Percentiles rank a stretch among this genome's conserved stretches.
Evolutionary conservation across 2,329 filamentous ascomycete species (phyloP).

Genomic region (Ambrosiella cleistominuta): DNA sequence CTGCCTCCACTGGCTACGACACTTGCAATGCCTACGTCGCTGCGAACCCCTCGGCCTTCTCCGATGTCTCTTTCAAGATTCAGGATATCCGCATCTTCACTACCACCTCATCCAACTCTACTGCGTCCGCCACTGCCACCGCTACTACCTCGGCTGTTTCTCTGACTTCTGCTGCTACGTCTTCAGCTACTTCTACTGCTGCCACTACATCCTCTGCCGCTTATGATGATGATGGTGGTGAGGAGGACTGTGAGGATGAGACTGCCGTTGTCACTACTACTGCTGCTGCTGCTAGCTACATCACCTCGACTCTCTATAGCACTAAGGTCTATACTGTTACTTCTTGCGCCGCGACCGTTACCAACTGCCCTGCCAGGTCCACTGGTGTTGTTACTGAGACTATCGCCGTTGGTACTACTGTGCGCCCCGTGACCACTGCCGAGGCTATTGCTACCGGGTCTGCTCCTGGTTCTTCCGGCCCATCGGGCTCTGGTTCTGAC

Average conservation of each 20-base stretch:
- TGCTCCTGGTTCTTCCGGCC: no score
- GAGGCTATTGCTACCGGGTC: no score
- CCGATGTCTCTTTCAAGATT: constrained; percentile 15
- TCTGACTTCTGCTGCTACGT: not conserved
- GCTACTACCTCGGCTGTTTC: not conserved
- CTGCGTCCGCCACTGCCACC: constrained; percentile 4
- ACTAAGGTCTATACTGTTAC: constrained; percentile 7
- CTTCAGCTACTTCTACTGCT: not conserved
- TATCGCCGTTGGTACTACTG: no score
- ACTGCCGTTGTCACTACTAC: not conserved
- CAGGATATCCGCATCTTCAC: constrained; percentile 9
- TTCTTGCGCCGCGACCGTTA: constrained; percentile 9
- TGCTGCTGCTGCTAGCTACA: not conserved
- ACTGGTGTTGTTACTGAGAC: not conserved
- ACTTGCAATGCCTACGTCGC: constrained; percentile 24
- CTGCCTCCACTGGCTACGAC: constrained; percentile 14
- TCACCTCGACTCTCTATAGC: constrained; percentile 3
- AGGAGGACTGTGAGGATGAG: constrained; percentile 3
- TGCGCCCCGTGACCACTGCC: no score
- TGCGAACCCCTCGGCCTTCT: constrained; percentile 21
- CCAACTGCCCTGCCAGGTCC: constrained; percentile 8
- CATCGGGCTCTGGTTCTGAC: no score
- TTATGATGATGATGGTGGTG: not conserved
- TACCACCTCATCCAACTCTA: not conserved
- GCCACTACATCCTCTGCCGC: not conserved